These are phyloP conservation scores for Sporisorium scitamineum DNA, from an alignment of 1,284 basidiomycete species.

Conservation along the genomic window DNA sequence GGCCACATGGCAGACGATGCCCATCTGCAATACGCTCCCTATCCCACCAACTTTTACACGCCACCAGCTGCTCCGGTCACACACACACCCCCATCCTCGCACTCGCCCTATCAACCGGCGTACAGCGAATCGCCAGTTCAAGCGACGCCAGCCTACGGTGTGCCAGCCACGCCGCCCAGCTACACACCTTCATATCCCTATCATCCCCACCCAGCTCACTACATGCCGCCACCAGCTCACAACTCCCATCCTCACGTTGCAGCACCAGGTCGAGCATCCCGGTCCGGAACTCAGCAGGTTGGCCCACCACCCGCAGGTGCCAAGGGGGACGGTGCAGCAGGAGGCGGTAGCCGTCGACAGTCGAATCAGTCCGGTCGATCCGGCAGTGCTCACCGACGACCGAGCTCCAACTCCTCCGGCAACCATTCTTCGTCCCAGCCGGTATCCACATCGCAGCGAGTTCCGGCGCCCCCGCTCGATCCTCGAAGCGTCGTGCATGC, in stretches of 20 bases:
- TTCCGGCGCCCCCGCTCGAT: conserved; percentile 2
- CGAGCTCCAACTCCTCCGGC: conserved; percentile 34
- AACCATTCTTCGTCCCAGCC: conserved; percentile 21
- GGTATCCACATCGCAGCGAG: conserved; percentile 18
- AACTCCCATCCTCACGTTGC: conserved; percentile 14
- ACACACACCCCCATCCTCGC: conserved; percentile 16
- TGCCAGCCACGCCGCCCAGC: conserved; percentile 16
- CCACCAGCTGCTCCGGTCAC: conserved; percentile 15
- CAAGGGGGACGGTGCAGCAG: conserved; percentile 6
- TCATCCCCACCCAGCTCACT: conserved; percentile 17
- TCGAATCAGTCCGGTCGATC: conserved; percentile 22
- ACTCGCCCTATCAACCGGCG: conserved; percentile 17
- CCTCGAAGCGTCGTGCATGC: background rate
- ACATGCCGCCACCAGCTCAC: conserved; percentile 18
- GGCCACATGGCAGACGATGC: conserved; percentile 35
- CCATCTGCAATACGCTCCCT: conserved; percentile 37
- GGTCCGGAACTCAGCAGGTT: conserved; percentile 11
- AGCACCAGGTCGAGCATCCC: conserved; percentile 10
- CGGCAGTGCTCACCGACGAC: conserved; percentile 8
- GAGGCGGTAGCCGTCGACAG: conserved; percentile 22
- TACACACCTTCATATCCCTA: conserved; percentile 23
- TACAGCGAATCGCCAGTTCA: conserved; percentile 17
- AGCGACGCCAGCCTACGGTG: conserved; percentile 11
- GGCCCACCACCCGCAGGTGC: background rate
- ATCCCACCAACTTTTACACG: conserved; percentile 21